Percentiles rank a stretch among this genome's conserved stretches.
Evolutionary conservation across 306 rosid genomes (phyloP).

Genomic region (Corylus americana): DNA sequence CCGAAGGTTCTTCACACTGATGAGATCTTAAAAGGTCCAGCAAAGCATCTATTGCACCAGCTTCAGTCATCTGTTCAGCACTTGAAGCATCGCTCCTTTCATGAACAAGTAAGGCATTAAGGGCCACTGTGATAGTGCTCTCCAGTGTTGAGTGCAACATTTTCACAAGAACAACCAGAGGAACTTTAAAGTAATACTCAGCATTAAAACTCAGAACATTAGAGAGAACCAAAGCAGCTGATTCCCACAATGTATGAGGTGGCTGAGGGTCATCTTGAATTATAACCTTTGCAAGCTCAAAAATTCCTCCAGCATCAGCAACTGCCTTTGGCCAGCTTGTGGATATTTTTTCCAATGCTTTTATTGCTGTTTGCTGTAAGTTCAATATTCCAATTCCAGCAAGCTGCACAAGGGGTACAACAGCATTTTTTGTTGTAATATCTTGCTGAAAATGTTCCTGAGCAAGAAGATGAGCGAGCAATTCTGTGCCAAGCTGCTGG

Average conservation of each 20-base stretch:
- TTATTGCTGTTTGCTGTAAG: conserved; percentile 90
- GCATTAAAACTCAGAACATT: conserved; percentile 71
- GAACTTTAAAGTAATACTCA: conserved; percentile 86
- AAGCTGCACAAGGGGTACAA: conserved; percentile 94
- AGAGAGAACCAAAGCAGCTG: conserved; percentile 93
- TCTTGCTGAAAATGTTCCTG: conserved; percentile 98
- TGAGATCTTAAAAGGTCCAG: conserved; percentile 91
- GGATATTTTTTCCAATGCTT: conserved; percentile 88
- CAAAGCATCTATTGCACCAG: conserved; percentile 81
- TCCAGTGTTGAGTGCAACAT: conserved; percentile 80
- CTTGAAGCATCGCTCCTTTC: conserved; percentile 75
- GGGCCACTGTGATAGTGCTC: conserved; percentile 75
- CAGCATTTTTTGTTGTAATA: conserved; percentile 90
- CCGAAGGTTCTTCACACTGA: conserved; percentile 91
- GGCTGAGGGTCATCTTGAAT: conserved; percentile 98
- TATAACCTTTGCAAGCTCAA: conserved; percentile 93
- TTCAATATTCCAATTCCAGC: conserved; percentile 96
- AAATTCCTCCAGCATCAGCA: conserved; percentile 95
- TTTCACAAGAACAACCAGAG: conserved; percentile 92
- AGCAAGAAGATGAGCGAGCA: conserved; percentile 91
- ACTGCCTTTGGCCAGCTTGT: conserved; percentile 94
- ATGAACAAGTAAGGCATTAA: conserved; percentile 72
- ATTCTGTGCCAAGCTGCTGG: conserved; percentile 98
- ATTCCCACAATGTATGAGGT: conserved; percentile 89
- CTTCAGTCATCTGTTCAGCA: conserved; percentile 90